These are phyloP conservation scores for Globisporangium heterothallicum DNA, from an alignment of 352 stramenopile genomes.

Conservation along the genomic window DNA sequence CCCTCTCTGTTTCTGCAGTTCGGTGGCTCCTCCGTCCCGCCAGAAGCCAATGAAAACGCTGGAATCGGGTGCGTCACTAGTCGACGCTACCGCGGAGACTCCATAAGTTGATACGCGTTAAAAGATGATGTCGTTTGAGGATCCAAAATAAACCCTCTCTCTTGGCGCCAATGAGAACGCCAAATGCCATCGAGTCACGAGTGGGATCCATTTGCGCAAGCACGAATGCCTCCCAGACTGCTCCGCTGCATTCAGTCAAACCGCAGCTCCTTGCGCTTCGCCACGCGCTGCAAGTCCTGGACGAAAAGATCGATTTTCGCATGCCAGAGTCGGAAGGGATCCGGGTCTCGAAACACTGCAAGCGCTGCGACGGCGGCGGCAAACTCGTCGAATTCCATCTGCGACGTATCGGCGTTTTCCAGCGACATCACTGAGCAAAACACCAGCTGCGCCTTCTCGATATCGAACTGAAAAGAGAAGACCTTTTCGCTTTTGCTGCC, in stretches of 20 bases:
- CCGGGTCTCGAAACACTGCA: slow-evolving; percentile 31
- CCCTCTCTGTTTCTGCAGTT: no score
- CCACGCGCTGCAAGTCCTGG: slow-evolving; percentile 12
- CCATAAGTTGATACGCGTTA: not conserved
- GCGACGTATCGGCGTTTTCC: slow-evolving; percentile 41
- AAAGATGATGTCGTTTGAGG: not conserved
- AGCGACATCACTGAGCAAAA: slow-evolving; percentile 47
- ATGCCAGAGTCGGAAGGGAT: slow-evolving; percentile 46
- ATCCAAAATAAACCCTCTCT: no score
- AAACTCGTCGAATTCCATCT: slow-evolving; percentile 69
- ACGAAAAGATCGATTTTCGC: slow-evolving; percentile 52
- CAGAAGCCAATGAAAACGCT: not conserved
- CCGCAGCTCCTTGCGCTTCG: slow-evolving; percentile 1
- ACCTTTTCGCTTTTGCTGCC: not conserved
- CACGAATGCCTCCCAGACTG: no score
- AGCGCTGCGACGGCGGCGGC: slow-evolving; percentile 38
- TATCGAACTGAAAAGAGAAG: not conserved
- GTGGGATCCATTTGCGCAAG: no score
- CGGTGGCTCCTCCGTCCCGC: no score
- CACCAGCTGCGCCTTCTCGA: slow-evolving; percentile 21
- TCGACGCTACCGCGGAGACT: no score
- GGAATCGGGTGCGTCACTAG: not conserved
- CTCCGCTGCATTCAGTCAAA: slow-evolving; percentile 8
- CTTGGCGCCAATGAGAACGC: no score
- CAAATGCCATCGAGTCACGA: no score